Evolutionary conservation across 2,329 filamentous ascomycete genomes (phyloP), one percentile per base, ranked within the genome.

Genomic region (Paecilomyces fulvus): DNA sequence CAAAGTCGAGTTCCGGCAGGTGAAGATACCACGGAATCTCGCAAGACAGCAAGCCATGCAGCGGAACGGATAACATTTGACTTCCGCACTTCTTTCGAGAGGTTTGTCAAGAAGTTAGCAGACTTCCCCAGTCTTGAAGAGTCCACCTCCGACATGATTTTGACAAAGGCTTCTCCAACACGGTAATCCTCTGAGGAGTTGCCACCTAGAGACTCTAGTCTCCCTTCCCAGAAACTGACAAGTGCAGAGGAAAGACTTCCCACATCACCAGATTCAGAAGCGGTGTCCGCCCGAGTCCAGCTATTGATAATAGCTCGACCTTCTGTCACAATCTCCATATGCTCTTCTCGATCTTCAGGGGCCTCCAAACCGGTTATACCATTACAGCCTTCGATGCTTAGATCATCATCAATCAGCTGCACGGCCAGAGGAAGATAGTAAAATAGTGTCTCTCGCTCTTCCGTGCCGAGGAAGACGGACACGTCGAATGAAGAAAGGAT

Each of bases 371-470:
- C 72, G 72, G 81, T 81, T 3, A 86, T 73, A 7, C 76, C 73
- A 60, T 83, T 84, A 8, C 78, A 77, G 3, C 77, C 77, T 14
- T 78, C 74, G 53, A 86, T 75, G 51, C 79, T 81, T 17, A 85
- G 64, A 56, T 85, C 84, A 58, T 87, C 83, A 55, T 83, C 79
- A 14, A 82, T 77, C 21, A 87, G 67, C 59, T 84, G 77, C 2
- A 80, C 65, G 1, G 78, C 79, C n/a, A 85, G 65, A 14, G 79
- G 75, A 6, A 86, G 69, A 57, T 80, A 78, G 25, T 72, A 74
- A 37, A 82, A 74, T 2, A 83, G 58, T n/a, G 72, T 65, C 55
- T 73, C 67, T 23, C 68, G 64, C 52, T 69, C 60, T 48, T 70
- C 67, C 49, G 69, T 51, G 43, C 70, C 61, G 7, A 75, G 53